Base-by-base conservation (phyloP, 225 moss, liverwort and hornwort species). In the Physcomitrium patens region DNA sequence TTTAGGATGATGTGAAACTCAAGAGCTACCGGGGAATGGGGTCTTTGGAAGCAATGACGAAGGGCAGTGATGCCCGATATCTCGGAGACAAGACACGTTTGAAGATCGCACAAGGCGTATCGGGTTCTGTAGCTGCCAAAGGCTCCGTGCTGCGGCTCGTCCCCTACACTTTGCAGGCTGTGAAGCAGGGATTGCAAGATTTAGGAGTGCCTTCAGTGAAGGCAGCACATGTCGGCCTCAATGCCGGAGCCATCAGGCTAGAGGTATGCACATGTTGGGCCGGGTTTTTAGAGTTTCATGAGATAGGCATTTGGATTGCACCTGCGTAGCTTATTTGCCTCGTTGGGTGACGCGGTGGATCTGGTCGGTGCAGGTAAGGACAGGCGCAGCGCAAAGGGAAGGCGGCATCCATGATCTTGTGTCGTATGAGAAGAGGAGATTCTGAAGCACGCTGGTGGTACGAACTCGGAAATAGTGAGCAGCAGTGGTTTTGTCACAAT, bases 11-110 rank as follows among this genome's bases (percentile, higher is more conserved):
- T 64, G 70, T 76, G 1, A 86, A 85, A 63, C 75, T 92, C 15
- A 96, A 96, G 78, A 81, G 74, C 31, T 96, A 92, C 71, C 77
- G 96, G 70, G 96, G 92, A 26, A 96, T 96, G 96, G 96, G 96
- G 9, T 96, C 96, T 0, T 83, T 96, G 78, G 96, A 96, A 80
- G 96, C 94, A 12, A 94, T 91, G 80, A 87, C 81, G 0, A 92
- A 91, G 84, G 94, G 96, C 51, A 93, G 96, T 65, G 92, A 89
- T 80, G 79, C 89, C 37, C 89, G 94, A 17, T 96, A 96, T 70
- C 82, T 94, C n/a, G 86, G 92, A 1, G 94, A 96, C 77, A 86
- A 83, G 66, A 71, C 86, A 10, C 81, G 47, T 27, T 51, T 96
- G 72, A 91, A 87, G 70, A 90, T 96, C 28, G 96, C 96, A 1